Evolutionary conservation across 441 rosid species (phyloP).

Genomic region (Metrosideros polymorpha): DNA sequence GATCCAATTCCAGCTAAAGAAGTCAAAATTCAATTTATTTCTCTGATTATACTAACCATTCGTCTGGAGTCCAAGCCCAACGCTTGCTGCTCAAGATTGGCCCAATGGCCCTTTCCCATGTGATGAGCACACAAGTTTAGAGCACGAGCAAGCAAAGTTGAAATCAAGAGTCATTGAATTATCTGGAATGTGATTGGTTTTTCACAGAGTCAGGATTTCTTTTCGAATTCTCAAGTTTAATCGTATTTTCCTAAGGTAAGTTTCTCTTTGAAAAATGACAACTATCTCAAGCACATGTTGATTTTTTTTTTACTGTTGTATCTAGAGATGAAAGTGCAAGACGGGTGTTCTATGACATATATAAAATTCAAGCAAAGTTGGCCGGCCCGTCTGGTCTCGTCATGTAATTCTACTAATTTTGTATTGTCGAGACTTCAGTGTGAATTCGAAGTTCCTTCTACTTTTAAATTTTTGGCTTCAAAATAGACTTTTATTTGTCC

Average conservation of each 20-base stretch:
- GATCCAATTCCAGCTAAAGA: background rate
- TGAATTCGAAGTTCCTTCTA: background rate
- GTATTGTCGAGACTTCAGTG: background rate
- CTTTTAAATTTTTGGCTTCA: background rate
- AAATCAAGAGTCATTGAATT: no score
- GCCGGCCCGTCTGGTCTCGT: accelerated
- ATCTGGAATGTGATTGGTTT: no score
- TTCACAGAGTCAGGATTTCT: no score
- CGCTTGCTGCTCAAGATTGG: background rate
- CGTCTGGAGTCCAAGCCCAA: background rate
- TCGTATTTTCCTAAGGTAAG: background rate
- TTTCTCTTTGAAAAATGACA: background rate
- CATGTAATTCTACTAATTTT: background rate
- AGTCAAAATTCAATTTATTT: background rate
- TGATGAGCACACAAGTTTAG: no score
- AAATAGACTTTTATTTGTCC: background rate
- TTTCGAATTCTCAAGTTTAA: background rate
- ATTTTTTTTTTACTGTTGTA: background rate
- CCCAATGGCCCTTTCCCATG: background rate
- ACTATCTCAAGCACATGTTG: background rate
- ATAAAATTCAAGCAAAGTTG: background rate
- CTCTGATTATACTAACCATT: background rate
- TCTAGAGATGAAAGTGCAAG: background rate
- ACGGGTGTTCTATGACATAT: background rate
- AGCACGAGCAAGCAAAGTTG: no score